Evolutionary conservation across 1,139 yeast genomes (phyloP).

Genomic region (Kodamaea anthophila): DNA sequence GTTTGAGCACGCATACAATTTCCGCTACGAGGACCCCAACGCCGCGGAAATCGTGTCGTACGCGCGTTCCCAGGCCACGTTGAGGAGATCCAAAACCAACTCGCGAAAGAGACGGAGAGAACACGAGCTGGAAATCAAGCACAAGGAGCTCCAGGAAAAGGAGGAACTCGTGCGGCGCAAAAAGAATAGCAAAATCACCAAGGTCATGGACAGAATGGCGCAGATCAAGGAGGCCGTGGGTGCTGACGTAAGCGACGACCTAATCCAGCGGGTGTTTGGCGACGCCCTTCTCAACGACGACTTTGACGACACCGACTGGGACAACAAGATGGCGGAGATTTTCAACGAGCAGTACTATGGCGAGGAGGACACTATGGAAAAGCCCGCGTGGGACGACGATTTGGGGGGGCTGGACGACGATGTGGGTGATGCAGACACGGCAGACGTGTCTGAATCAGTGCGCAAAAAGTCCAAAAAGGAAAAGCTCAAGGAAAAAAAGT

Average conservation of each 20-base stretch:
- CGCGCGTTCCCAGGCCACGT: constrained; percentile 91
- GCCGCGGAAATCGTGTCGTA: constrained; percentile 92
- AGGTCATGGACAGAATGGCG: constrained; percentile 69
- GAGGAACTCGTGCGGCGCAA: constrained; percentile 64
- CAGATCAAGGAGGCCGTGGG: constrained; percentile 83
- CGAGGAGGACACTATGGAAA: constrained; percentile 43
- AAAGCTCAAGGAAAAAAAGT: constrained; percentile 47
- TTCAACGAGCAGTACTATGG: constrained; percentile 78
- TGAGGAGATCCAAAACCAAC: constrained; percentile 73
- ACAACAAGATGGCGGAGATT: constrained; percentile 72
- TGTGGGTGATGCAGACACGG: constrained; percentile 15
- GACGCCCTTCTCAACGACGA: constrained; percentile 77
- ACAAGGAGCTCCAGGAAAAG: constrained; percentile 47
- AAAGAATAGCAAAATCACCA: constrained; percentile 69
- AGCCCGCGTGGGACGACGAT: constrained; percentile 33
- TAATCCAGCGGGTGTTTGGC: constrained; percentile 60
- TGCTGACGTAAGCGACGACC: constrained; percentile 59
- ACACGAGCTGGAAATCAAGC: constrained; percentile 50
- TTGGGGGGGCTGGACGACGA: constrained; percentile 15
- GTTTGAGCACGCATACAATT: constrained; percentile 89
- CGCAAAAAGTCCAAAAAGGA: constrained; percentile 43
- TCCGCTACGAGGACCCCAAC: constrained; percentile 88
- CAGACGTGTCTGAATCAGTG: constrained; percentile 15
- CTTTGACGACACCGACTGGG: constrained; percentile 92
- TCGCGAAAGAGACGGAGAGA: constrained; percentile 82